phyloP scores from a whole-genome alignment of 2,329 filamentous ascomycete species.

The Fonsecaea nubica region DNA sequence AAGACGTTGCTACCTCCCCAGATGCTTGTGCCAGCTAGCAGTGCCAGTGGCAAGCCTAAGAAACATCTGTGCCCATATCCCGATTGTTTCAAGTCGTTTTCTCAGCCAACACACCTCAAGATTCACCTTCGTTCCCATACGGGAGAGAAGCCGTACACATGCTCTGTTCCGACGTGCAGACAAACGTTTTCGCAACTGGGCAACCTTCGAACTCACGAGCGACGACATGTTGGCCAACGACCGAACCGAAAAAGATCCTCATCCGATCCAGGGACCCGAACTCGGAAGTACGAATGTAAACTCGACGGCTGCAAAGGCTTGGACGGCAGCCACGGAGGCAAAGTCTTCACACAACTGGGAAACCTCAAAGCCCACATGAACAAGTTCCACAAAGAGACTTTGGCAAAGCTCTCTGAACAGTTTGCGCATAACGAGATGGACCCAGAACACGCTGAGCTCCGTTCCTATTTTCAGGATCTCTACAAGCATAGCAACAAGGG shows the following conservation, averaged over 20 bases:
- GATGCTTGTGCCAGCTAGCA: slow-evolving; percentile 37
- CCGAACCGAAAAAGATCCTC: slow-evolving; percentile 77
- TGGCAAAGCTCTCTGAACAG: slow-evolving; percentile 71
- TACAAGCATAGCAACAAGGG: slow-evolving; percentile 99
- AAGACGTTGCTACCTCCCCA: slow-evolving; percentile 73
- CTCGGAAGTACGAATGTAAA: slow-evolving; percentile 75
- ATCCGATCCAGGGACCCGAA: slow-evolving; percentile 33
- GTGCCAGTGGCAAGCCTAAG: slow-evolving; percentile 42
- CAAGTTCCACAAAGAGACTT: slow-evolving; percentile 81
- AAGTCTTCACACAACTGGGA: slow-evolving; percentile 86
- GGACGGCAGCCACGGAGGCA: slow-evolving; percentile 54
- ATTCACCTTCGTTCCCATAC: slow-evolving; percentile 90
- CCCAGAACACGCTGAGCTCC: slow-evolving; percentile 77
- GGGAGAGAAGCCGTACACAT: slow-evolving; percentile 83
- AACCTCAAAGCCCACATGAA: slow-evolving; percentile 97
- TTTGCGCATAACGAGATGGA: slow-evolving; percentile 66
- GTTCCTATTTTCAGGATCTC: slow-evolving; percentile 82
- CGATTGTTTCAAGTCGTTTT: slow-evolving; percentile 80
- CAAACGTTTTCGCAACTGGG: slow-evolving; percentile 87
- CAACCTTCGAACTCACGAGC: slow-evolving; percentile 86
- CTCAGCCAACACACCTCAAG: slow-evolving; percentile 89
- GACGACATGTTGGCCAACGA: slow-evolving; percentile 84
- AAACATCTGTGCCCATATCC: slow-evolving; percentile 78
- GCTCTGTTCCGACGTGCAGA: slow-evolving; percentile 74
- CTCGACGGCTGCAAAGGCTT: slow-evolving; percentile 71